Base-by-base conservation (phyloP, 306 rosid species). In the Acmispon strigosus region DNA sequence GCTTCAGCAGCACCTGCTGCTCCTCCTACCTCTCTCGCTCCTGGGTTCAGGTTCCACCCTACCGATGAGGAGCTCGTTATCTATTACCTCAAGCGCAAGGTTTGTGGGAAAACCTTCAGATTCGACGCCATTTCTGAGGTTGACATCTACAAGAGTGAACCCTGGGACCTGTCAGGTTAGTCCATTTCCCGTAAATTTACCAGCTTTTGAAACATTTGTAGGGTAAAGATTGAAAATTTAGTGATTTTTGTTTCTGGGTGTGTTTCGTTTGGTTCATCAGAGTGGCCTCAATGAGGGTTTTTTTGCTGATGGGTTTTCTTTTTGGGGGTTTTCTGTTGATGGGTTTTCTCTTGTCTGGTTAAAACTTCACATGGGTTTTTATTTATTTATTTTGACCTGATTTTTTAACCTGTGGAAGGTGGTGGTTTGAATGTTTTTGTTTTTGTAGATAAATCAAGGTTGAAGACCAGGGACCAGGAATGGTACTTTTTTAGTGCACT, bases 381-480 rank as follows among this genome's bases (percentile, higher is more conserved):
- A 12, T 4, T 20, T 24, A 17, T 55, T 47, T 29, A 50, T 45
- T 7, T 60, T 5, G 4, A 0, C 4, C 37, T 51, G 1, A 42
- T 7, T 16, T 57, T 10, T 13, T 12, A 3, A 1, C 54, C 16
- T n/a, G 56, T 29, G 36, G 62, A 59, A 51, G 70, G 8, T 54
- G 50, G 29, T 64, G 20, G 19, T 18, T 32, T 78, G 62, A 32
- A 45, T 76, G 78, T 72, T 2, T 42, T 8, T 54, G 72, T 80
- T 58, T 63, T 75, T 32, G 37, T 6, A 95, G 99, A 83, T 56
- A 95, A 89, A 80, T 95, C 99, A 51, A 89, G 96, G 74, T 76
- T 91, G 89, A 91, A 91, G 89, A 95, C 96, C n/a, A 89, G 99
- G 74, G 99, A 95, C 91, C 97, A 95, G 7, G 99, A 95, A 65